A percentile compares a stretch with the other conserved stretches of the same genome.
Evolutionary conservation across 371 early-diverging fungal genomes (phyloP).

Genomic region (Mortierella sp.): DNA sequence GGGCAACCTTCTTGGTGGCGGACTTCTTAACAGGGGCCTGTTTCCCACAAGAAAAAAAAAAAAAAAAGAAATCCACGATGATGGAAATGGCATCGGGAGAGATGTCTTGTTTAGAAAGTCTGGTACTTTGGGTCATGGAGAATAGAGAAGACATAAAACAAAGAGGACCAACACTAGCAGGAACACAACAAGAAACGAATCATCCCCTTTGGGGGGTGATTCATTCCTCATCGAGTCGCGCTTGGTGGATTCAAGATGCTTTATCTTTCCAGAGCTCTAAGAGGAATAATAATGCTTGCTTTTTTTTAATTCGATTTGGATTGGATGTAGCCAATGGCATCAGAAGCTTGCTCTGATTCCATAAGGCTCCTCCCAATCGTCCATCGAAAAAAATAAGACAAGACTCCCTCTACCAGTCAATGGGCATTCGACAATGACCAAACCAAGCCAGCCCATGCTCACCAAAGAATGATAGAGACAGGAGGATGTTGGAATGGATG

Average conservation of each 20-base stretch:
- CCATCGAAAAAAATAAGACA: neutral
- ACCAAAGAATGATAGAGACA: too few species aligned
- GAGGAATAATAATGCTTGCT: constrained; percentile 5
- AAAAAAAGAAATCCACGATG: constrained; percentile 2
- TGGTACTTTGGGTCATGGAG: constrained; percentile 50
- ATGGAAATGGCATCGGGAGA: neutral
- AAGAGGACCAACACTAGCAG: neutral
- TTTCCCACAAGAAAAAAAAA: neutral
- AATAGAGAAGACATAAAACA: constrained; percentile 20
- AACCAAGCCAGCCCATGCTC: too few species aligned
- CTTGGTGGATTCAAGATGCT: too few species aligned
- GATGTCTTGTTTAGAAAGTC: constrained; percentile 19
- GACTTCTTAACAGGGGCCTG: constrained; percentile 72
- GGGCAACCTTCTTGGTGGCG: constrained; percentile 91
- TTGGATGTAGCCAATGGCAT: neutral
- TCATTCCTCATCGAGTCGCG: too few species aligned
- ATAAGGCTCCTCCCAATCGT: neutral
- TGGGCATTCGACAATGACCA: neutral
- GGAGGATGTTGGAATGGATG: neutral
- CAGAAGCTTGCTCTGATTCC: neutral
- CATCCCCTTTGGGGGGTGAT: too few species aligned
- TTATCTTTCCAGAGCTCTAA: constrained; percentile 20
- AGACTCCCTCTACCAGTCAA: neutral
- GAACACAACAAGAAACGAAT: neutral
- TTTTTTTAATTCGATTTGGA: too few species aligned